Percentiles rank a stretch among this genome's conserved stretches.
Evolutionary conservation across 1,284 basidiomycete genomes (phyloP).

Genomic region (Ustilago hordei): DNA sequence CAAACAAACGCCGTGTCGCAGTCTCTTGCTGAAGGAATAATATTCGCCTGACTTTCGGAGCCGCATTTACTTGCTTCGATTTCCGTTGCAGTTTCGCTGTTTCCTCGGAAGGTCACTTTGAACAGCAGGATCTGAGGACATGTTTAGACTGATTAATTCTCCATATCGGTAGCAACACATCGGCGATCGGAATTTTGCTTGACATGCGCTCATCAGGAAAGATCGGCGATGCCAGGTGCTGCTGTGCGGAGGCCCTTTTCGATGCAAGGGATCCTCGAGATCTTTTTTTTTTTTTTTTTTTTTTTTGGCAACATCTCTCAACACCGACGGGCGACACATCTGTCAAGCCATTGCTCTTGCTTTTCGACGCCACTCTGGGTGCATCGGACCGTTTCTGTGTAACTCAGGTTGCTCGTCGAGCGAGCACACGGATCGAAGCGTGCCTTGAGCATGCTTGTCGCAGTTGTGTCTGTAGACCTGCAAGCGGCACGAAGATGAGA

Average conservation of each 20-base stretch:
- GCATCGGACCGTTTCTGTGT: background rate
- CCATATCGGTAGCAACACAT: background rate
- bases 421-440: background rate
- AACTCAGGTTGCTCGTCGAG: background rate
- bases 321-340: background rate
- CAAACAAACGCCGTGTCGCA: constrained; percentile 14
- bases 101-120: background rate
- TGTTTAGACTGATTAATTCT: background rate
- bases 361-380: background rate
- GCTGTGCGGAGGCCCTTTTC: background rate
- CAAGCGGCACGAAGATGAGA: background rate
- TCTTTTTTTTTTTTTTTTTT: background rate
- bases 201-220: background rate
- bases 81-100: background rate
- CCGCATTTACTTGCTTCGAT: background rate
- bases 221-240: constrained; percentile 6
- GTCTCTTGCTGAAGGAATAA: background rate
- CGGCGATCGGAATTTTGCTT: background rate
- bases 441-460: background rate
- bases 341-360: background rate
- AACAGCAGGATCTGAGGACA: too few species aligned
- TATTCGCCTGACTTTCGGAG: background rate
- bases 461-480: background rate
- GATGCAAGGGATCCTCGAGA: constrained; percentile 3
- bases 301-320: background rate